A percentile compares a stretch with the other conserved stretches of the same genome.
phyloP scores from a whole-genome alignment of 306 rosid genomes.

The Sicyos edulis region DNA sequence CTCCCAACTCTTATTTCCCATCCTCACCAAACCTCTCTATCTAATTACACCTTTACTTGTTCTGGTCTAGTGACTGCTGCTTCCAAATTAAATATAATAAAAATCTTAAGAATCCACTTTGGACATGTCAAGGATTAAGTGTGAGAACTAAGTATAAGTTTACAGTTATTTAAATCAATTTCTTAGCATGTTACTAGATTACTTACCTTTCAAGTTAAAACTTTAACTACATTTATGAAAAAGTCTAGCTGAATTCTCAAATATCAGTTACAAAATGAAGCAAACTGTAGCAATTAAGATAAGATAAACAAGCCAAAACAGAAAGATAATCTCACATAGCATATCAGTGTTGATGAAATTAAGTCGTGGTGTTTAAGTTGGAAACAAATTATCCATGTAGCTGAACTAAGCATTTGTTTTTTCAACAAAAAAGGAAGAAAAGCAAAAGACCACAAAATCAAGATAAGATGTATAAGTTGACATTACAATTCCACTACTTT shows the following conservation, averaged over 20 bases:
- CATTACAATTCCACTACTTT: conserved; percentile 13
- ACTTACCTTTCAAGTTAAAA: not conserved
- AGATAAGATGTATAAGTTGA: conserved; percentile 14
- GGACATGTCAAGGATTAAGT: not conserved
- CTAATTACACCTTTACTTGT: no score
- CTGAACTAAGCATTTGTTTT: conserved; percentile 13
- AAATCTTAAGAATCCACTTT: not conserved
- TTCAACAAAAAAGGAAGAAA: not conserved
- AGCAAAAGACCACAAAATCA: not conserved
- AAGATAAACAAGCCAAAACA: not conserved
- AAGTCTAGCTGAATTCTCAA: not conserved
- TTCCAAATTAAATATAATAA: not conserved
- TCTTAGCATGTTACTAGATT: not conserved
- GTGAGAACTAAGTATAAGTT: not conserved
- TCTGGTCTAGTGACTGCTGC: no score
- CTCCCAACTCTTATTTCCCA: no score
- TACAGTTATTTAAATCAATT: not conserved
- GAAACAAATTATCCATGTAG: not conserved
- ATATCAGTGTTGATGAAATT: not conserved
- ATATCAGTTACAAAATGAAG: no score
- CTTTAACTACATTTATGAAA: not conserved
- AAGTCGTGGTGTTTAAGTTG: not conserved
- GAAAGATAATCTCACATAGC: not conserved
- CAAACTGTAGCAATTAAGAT: not conserved
- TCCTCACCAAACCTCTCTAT: no score